Conservation (phyloP, 805 yeast species). For the Komagataella mondaviorum region DNA sequence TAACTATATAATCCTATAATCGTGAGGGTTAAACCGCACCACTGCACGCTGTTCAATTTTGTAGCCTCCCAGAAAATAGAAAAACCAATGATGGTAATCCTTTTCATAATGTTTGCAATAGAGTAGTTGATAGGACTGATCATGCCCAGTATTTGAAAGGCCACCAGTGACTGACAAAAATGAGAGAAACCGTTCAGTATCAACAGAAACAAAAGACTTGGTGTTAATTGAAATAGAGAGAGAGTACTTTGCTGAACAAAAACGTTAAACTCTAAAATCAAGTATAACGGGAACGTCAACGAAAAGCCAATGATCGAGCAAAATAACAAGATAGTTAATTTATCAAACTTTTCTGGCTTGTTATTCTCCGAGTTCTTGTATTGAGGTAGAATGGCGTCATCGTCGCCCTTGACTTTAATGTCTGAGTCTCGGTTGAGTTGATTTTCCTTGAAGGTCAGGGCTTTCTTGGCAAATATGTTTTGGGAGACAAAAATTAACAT, state of each 20-base stretch:
- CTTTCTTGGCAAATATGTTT: conserved; percentile 67
- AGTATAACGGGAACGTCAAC: conserved; percentile 54
- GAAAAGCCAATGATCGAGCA: conserved; percentile 60
- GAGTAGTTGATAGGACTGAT: conserved; percentile 69
- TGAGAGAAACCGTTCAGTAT: conserved; percentile 56
- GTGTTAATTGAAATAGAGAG: conserved; percentile 17
- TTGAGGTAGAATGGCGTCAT: not conserved
- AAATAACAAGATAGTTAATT: conserved; percentile 55
- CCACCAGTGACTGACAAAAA: conserved; percentile 59
- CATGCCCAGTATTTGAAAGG: conserved; percentile 62
- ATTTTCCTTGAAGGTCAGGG: conserved; percentile 31
- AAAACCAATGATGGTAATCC: conserved; percentile 56
- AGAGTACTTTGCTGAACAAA: conserved; percentile 11
- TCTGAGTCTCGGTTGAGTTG: conserved; percentile 1
- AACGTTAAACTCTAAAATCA: conserved; percentile 34
- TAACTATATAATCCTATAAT: conserved; percentile 54
- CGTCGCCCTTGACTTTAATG: conserved; percentile 1
- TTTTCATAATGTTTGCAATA: conserved; percentile 63
- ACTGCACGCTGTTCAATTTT: conserved; percentile 23
- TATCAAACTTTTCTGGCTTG: conserved; percentile 33
- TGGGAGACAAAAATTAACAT: conserved; percentile 66
- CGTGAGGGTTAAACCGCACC: conserved; percentile 41
- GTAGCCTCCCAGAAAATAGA: conserved; percentile 54
- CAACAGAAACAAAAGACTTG: conserved; percentile 22
- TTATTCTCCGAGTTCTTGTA: not conserved